These are phyloP conservation scores for Dioscorea alata DNA, from an alignment of 106 monocot genomes.

Conservation along the genomic window DNA sequence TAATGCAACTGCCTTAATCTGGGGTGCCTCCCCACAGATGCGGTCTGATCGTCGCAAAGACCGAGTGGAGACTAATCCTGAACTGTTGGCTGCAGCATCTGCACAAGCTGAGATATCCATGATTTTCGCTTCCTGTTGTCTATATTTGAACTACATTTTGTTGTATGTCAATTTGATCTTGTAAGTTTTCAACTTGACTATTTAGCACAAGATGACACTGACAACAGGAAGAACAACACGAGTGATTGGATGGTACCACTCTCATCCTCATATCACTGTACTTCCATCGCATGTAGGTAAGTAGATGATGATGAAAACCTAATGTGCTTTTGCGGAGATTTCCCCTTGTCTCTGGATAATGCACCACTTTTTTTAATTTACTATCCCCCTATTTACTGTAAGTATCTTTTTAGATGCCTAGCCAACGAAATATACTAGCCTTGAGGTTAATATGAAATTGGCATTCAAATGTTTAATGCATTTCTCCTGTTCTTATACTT, in stretches of 20 bases:
- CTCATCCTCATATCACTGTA: conserved; percentile 96
- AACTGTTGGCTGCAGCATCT: conserved; percentile 82
- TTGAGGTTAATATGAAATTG: too few species aligned
- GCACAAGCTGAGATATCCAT: conserved; percentile 97
- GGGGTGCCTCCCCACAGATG: conserved; percentile 95
- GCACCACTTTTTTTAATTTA: too few species aligned
- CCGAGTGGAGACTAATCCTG: conserved; percentile 91
- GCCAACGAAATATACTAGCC: too few species aligned
- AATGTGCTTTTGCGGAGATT: background rate
- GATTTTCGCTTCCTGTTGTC: background rate
- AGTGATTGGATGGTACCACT: conserved; percentile 99
- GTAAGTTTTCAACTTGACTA: conserved; percentile 40
- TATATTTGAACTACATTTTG: background rate
- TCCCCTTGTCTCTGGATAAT: background rate
- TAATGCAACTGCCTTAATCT: conserved; percentile 58
- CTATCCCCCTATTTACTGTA: too few species aligned
- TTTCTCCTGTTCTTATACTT: too few species aligned
- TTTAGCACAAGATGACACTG: conserved; percentile 62
- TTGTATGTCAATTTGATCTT: background rate
- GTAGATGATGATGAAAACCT: conserved; percentile 9
- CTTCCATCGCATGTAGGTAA: conserved; percentile 95
- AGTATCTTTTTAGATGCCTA: too few species aligned
- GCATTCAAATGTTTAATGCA: too few species aligned
- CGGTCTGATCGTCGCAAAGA: conserved; percentile 89
- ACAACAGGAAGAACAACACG: conserved; percentile 78